These are phyloP conservation scores for Pleurotus platypus DNA, from an alignment of 768 basidiomycete species.

Conservation along the genomic window DNA sequence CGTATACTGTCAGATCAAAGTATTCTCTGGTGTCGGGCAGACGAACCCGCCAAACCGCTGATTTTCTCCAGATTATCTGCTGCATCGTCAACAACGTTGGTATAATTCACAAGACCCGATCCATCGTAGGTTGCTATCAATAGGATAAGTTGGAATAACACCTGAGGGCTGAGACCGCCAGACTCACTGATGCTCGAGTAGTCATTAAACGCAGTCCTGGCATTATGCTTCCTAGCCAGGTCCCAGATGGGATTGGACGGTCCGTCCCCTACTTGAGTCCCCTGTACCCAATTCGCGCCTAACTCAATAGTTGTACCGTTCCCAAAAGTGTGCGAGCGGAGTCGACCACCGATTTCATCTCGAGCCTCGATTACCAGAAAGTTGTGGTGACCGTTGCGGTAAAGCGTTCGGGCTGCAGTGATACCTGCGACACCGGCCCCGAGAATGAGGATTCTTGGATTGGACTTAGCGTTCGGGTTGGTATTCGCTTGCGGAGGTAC, in stretches of 20 bases:
- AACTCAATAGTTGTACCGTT: slow-evolving; percentile 44
- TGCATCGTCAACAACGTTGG: slow-evolving; percentile 37
- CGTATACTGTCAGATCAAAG: neutral
- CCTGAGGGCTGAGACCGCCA: neutral
- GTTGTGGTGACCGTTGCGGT: slow-evolving; percentile 48
- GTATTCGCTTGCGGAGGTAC: no score
- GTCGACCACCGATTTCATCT: slow-evolving; percentile 55
- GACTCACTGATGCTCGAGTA: slow-evolving; percentile 41
- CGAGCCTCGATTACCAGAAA: slow-evolving; percentile 61
- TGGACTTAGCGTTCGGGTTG: neutral
- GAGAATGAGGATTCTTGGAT: slow-evolving; percentile 48
- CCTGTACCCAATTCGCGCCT: slow-evolving; percentile 63
- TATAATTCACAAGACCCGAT: slow-evolving; percentile 44
- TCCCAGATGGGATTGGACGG: slow-evolving; percentile 57
- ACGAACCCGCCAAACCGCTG: slow-evolving; percentile 41
- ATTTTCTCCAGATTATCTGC: slow-evolving; percentile 34
- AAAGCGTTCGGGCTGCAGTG: slow-evolving; percentile 58
- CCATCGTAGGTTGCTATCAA: slow-evolving; percentile 51
- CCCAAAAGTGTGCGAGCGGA: slow-evolving; percentile 47
- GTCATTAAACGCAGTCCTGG: slow-evolving; percentile 42
- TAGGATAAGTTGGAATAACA: neutral
- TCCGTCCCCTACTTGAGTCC: slow-evolving; percentile 40
- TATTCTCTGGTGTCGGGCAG: neutral
- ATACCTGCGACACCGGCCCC: slow-evolving; percentile 67
- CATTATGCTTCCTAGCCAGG: slow-evolving; percentile 51